Evolutionary conservation across 495 filamentous ascomycete species (phyloP).

Genomic region (Antarctomyces pellizariae): DNA sequence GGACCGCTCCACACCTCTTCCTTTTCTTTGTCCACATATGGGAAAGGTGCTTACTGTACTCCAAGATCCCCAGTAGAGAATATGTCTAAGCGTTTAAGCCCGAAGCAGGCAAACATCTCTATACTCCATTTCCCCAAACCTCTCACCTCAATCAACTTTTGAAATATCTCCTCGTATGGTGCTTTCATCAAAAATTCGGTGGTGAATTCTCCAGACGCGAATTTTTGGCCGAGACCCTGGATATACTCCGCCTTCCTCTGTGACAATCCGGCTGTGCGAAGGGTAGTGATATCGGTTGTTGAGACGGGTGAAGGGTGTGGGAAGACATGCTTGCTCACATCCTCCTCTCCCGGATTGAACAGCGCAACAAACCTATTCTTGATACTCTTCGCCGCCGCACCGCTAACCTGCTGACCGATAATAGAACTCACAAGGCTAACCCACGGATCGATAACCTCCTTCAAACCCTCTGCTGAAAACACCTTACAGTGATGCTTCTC

Average conservation of each 20-base stretch:
- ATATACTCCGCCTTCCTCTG: slow-evolving; percentile 91
- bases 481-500: slow-evolving; percentile 50
- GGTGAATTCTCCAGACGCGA: slow-evolving; percentile 46
- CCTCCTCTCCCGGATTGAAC: slow-evolving; percentile 25
- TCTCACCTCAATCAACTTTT: slow-evolving; percentile 60
- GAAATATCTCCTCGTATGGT: slow-evolving; percentile 64
- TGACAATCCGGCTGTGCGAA: slow-evolving; percentile 72
- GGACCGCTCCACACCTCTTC: background rate
- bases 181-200: slow-evolving; percentile 51
- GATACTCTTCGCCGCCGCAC: slow-evolving; percentile 72
- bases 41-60: slow-evolving; percentile 39
- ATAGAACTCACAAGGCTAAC: slow-evolving; percentile 61
- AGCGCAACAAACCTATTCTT: slow-evolving; percentile 62
- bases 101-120: slow-evolving; percentile 94
- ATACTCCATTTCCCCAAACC: slow-evolving; percentile 81
- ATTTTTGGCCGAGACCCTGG: slow-evolving; percentile 61
- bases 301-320: slow-evolving; percentile 56
- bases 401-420: slow-evolving; percentile 77
- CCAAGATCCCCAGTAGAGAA: slow-evolving; percentile 85
- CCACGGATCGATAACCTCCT: slow-evolving; percentile 74
- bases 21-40: background rate
- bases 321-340: slow-evolving; percentile 23
- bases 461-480: slow-evolving; percentile 62
- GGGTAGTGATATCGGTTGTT: slow-evolving; percentile 27
- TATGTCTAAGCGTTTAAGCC: slow-evolving; percentile 75